phyloP scores from a whole-genome alignment of 140 eudicot genomes.

The Stevia rebaudiana region DNA sequence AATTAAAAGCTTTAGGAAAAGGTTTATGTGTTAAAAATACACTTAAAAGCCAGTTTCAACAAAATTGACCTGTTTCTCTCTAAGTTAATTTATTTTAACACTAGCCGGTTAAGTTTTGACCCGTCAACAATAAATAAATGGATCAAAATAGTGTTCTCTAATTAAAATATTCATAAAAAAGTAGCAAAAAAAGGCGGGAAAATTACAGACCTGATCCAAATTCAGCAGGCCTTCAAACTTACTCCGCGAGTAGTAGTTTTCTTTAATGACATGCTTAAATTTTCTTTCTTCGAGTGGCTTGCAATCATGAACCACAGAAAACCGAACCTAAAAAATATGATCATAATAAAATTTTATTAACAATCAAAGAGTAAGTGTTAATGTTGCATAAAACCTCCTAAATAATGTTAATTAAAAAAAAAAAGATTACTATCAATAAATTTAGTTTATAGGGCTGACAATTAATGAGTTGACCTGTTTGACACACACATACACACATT shows the following conservation, averaged over 20 bases:
- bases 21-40: background rate
- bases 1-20: background rate
- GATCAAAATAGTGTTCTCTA: background rate
- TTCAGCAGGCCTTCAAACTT: slow-evolving; percentile 65
- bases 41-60: background rate
- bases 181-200: background rate
- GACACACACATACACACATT: background rate
- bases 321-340: slow-evolving; percentile 57
- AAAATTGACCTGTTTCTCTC: background rate
- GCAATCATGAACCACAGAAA: slow-evolving; percentile 59
- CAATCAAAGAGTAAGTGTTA: background rate
- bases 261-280: slow-evolving; percentile 58
- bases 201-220: slow-evolving; percentile 50
- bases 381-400: background rate
- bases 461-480: background rate
- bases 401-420: background rate
- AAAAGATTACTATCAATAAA: too few relatives aligned
- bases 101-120: background rate
- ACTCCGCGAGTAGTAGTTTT: slow-evolving; percentile 55
- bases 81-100: background rate
- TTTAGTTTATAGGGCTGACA: background rate
- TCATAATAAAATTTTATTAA: background rate
- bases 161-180: background rate
- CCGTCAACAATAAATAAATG: background rate
- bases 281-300: slow-evolving; percentile 79